A percentile compares a stretch with the other conserved stretches of the same genome.
Conservation (phyloP, 345 rosid genomes). For the Angophora floribunda region DNA sequence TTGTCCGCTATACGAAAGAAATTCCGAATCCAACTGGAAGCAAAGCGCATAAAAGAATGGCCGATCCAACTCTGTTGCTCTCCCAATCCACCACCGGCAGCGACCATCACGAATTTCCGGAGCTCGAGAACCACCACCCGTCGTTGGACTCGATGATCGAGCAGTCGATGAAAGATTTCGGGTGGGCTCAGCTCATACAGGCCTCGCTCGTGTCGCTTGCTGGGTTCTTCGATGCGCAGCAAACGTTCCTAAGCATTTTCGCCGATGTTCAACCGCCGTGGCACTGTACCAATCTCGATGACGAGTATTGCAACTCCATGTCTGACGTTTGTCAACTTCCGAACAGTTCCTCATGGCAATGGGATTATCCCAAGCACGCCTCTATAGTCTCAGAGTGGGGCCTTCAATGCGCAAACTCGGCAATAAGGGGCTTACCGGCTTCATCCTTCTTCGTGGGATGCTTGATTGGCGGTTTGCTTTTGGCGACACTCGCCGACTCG, state of each 20-base stretch:
- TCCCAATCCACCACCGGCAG: neutral
- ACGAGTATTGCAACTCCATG: constrained; percentile 1
- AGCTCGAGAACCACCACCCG: constrained; percentile 2
- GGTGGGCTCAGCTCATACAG: constrained; percentile 30
- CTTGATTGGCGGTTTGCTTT: constrained; percentile 37
- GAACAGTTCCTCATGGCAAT: constrained; percentile 26
- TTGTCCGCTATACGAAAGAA: neutral
- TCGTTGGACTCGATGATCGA: constrained; percentile 28
- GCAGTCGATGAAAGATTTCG: constrained; percentile 18
- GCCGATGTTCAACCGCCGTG: constrained; percentile 43
- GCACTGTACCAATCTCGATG: constrained; percentile 26
- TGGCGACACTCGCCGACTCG: constrained; percentile 44
- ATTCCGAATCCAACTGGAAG: neutral
- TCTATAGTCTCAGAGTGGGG: constrained; percentile 46
- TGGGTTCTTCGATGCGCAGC: constrained; percentile 51
- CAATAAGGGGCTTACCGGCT: constrained; percentile 43
- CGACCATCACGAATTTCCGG: neutral
- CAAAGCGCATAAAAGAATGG: neutral
- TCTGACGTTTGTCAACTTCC: constrained; percentile 27
- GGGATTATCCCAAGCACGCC: constrained; percentile 19
- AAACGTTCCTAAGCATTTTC: constrained; percentile 47
- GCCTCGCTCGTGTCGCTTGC: constrained; percentile 38
- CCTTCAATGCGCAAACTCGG: constrained; percentile 32
- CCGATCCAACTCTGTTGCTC: neutral
- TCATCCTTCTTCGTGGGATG: constrained; percentile 55